These are phyloP conservation scores for Phlyctochytrium bullatum DNA, from an alignment of 192 early-diverging fungal species.

Conservation along the genomic window DNA sequence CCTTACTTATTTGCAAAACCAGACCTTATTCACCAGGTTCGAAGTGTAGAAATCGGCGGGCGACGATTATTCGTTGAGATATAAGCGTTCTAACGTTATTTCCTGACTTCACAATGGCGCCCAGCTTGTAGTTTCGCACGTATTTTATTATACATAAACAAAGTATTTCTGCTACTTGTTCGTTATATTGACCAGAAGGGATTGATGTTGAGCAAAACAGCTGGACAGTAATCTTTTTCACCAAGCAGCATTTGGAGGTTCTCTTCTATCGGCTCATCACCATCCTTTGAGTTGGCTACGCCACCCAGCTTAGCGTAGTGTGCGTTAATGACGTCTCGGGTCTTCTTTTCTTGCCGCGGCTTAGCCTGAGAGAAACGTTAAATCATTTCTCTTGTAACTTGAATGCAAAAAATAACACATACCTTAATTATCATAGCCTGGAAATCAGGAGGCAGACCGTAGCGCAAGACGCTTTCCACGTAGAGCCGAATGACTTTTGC, in stretches of 20 bases:
- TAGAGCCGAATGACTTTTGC: slow-evolving; percentile 92
- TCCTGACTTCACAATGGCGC: no score
- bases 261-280: slow-evolving; percentile 81
- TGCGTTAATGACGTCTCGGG: slow-evolving; percentile 69
- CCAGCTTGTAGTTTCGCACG: no score
- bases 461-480: slow-evolving; percentile 95
- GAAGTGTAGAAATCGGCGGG: no score
- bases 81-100: no score
- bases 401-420: slow-evolving; percentile 32
- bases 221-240: slow-evolving; percentile 91
- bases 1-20: no score
- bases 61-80: no score
- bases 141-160: no score
- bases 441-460: slow-evolving; percentile 97
- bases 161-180: no score
- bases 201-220: slow-evolving; percentile 75
- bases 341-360: slow-evolving; percentile 78
- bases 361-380: slow-evolving; percentile 49
- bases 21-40: no score
- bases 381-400: not conserved
- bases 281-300: slow-evolving; percentile 42
- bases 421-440: slow-evolving; percentile 70
- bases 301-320: slow-evolving; percentile 87
- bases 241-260: slow-evolving; percentile 69
- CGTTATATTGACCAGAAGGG: no score